phyloP scores from a whole-genome alignment of 2,329 filamentous ascomycete genomes.

The Emergomyces pasteurianus region DNA sequence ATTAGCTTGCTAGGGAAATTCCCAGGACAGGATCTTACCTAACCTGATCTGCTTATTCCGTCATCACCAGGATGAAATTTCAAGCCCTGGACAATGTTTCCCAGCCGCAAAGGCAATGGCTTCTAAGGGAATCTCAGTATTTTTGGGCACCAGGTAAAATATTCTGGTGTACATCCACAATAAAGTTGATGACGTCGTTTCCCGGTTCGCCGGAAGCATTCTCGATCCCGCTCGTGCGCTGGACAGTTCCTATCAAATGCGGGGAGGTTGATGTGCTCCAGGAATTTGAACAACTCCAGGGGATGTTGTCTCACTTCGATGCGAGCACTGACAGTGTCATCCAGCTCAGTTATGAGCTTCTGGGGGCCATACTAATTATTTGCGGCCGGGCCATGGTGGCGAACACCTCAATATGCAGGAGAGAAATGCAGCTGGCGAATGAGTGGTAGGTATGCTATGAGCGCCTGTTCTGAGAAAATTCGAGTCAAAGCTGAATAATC shows the following conservation, averaged over 20 bases:
- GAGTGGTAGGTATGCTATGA: no score
- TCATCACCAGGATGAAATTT: neutral
- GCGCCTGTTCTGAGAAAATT: no score
- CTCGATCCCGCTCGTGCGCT: no score
- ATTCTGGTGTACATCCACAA: neutral
- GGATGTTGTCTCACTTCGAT: conserved; percentile 11
- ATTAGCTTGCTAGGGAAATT: neutral
- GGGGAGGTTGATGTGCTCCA: conserved; percentile 3
- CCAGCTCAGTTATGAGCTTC: conserved; percentile 13
- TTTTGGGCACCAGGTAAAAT: neutral
- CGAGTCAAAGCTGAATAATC: no score
- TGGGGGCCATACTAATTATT: no score
- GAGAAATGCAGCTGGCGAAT: neutral
- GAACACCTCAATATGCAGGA: conserved; percentile 6
- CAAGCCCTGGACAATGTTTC: neutral
- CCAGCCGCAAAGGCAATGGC: neutral
- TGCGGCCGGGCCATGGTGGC: no score
- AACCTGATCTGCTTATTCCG: neutral
- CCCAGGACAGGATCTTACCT: neutral
- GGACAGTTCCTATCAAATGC: neutral
- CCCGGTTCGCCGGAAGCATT: neutral
- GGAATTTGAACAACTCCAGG: neutral
- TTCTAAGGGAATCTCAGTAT: neutral
- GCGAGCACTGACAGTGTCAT: conserved; percentile 10
- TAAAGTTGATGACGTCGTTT: neutral